phyloP scores from a whole-genome alignment of 495 filamentous ascomycete species.

The Aspergillus conjunctus region DNA sequence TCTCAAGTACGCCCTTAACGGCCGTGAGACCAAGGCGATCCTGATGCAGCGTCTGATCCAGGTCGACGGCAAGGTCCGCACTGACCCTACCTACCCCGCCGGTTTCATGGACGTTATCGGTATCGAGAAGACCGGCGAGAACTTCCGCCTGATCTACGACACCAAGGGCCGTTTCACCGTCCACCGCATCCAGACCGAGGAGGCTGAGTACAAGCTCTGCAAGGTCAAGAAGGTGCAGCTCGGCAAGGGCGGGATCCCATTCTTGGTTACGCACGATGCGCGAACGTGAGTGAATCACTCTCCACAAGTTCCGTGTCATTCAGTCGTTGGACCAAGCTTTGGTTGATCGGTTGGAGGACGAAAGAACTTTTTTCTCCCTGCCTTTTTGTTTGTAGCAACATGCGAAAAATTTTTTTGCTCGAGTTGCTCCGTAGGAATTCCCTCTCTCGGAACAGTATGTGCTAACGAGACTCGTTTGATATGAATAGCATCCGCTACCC shows the following conservation, averaged over 20 bases:
- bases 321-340: conserved; percentile 99
- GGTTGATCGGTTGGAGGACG: conserved; percentile 65
- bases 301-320: conserved; percentile 80
- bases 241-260: conserved; percentile 99
- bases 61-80: conserved; percentile 99
- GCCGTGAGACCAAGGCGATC: conserved; percentile 95
- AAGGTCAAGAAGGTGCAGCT: conserved; percentile 99
- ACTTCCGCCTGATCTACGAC: conserved; percentile 99
- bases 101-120: conserved; percentile 99
- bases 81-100: conserved; percentile 94
- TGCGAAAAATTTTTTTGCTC: conserved; percentile 24
- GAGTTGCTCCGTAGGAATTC: conserved; percentile 35
- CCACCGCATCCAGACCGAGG: conserved; percentile 96
- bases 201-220: conserved; percentile 98
- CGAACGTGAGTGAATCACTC: conserved; percentile 87
- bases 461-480: conserved; percentile 37
- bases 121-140: conserved; percentile 99
- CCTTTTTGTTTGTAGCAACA: no score
- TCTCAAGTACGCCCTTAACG: conserved; percentile 99
- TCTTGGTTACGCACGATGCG: conserved; percentile 99
- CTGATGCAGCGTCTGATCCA: conserved; percentile 99
- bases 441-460: conserved; percentile 29
- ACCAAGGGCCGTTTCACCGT: conserved; percentile 99
- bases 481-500: conserved; percentile 91
- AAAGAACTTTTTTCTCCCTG: conserved; percentile 25